Evolutionary conservation across 495 filamentous ascomycete genomes (phyloP).

Genomic region (Thermochaetoides thermophila): DNA sequence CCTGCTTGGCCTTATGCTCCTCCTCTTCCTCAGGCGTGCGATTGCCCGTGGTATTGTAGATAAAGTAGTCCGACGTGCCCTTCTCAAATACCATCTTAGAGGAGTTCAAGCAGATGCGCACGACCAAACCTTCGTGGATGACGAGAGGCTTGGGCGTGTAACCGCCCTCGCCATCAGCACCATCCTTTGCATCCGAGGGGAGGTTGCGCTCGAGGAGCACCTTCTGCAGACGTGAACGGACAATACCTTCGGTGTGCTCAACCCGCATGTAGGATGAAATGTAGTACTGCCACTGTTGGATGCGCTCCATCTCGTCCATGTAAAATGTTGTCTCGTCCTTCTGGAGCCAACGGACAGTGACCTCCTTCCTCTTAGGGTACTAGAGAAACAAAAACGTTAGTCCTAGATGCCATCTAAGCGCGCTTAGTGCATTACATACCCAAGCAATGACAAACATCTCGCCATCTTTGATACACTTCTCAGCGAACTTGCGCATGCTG

Average conservation of each 20-base stretch:
- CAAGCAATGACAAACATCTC: constrained; percentile 76
- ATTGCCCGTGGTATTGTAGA: constrained; percentile 26
- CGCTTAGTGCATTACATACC: constrained; percentile 38
- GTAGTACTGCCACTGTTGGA: constrained; percentile 75
- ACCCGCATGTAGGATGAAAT: constrained; percentile 77
- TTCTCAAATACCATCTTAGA: constrained; percentile 70
- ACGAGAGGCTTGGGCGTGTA: constrained; percentile 39
- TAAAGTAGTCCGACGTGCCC: constrained; percentile 40
- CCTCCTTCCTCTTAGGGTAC: constrained; percentile 43
- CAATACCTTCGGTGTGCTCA: constrained; percentile 78
- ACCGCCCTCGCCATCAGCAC: constrained; percentile 31
- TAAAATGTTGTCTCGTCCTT: constrained; percentile 72
- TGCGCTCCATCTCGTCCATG: constrained; percentile 42
- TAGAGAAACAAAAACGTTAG: constrained; percentile 11
- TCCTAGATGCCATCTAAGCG: background rate
- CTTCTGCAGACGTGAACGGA: constrained; percentile 45
- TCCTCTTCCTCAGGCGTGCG: constrained; percentile 19
- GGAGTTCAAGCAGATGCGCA: constrained; percentile 67
- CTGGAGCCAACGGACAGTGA: constrained; percentile 55
- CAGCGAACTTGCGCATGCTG: constrained; percentile 70
- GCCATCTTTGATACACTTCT: constrained; percentile 75
- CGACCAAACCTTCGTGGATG: constrained; percentile 57
- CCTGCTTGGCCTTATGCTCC: constrained; percentile 22
- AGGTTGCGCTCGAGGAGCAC: constrained; percentile 64
- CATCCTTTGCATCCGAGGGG: constrained; percentile 34